Evolutionary conservation across 495 filamentous ascomycete species (phyloP).

Genomic region (Hypoxylon fuscum): DNA sequence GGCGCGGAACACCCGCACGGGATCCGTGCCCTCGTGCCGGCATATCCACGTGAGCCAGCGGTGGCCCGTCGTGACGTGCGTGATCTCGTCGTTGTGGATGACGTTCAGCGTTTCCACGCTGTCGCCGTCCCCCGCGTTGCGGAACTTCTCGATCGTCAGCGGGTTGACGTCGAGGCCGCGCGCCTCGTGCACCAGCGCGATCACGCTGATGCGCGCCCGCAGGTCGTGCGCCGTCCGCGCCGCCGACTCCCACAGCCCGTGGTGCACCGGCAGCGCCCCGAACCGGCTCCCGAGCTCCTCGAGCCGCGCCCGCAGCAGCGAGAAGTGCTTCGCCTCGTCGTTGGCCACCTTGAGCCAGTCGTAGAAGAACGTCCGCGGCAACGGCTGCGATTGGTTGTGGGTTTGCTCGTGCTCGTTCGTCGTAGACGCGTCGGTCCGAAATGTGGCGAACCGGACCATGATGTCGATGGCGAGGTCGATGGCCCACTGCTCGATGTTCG

Average conservation of each 20-base stretch:
- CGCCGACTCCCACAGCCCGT: constrained; percentile 61
- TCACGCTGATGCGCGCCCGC: constrained; percentile 61
- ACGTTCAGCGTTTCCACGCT: constrained; percentile 57
- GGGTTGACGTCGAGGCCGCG: constrained; percentile 63
- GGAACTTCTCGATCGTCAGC: constrained; percentile 64
- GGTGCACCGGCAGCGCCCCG: constrained; percentile 61
- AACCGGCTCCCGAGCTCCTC: constrained; percentile 62
- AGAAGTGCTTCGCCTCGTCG: constrained; percentile 65
- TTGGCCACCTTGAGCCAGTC: constrained; percentile 65
- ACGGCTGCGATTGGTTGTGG: constrained; percentile 37
- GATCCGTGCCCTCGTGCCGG: constrained; percentile 58
- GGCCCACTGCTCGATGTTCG: constrained; percentile 64
- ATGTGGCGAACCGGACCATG: constrained; percentile 60
- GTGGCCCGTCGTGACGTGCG: constrained; percentile 64
- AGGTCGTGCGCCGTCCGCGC: constrained; percentile 58
- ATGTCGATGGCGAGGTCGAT: constrained; percentile 66
- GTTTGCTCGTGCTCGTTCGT: no score
- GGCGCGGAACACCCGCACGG: constrained; percentile 59
- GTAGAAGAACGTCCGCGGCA: constrained; percentile 62
- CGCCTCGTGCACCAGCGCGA: constrained; percentile 63
- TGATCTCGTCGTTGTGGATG: constrained; percentile 65
- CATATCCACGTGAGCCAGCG: constrained; percentile 65
- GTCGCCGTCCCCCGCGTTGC: constrained; percentile 53
- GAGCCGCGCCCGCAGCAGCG: constrained; percentile 57
- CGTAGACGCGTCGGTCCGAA: constrained; percentile 43